These are phyloP conservation scores for Colletotrichum scovillei DNA, from an alignment of 2,329 filamentous ascomycete genomes.

Conservation along the genomic window DNA sequence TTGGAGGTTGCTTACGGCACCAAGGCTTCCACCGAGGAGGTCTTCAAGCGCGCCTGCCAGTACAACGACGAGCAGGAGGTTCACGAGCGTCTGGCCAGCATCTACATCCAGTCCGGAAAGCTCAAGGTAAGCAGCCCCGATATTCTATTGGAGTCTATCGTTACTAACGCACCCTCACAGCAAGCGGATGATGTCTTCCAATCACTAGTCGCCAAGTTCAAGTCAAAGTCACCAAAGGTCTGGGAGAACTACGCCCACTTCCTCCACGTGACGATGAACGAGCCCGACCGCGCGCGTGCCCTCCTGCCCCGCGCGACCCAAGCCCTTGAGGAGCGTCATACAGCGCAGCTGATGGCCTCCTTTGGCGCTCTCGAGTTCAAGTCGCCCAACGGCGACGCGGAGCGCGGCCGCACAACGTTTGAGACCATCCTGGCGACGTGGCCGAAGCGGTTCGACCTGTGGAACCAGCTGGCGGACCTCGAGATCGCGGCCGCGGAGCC, in stretches of 20 bases:
- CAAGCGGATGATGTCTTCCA: conserved; percentile 92
- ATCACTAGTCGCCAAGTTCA: conserved; percentile 87
- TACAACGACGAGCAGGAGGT: conserved; percentile 94
- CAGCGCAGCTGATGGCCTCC: conserved; percentile 78
- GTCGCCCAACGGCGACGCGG: conserved; percentile 82
- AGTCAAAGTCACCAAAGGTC: conserved; percentile 80
- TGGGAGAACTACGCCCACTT: conserved; percentile 98
- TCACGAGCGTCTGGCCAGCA: conserved; percentile 88
- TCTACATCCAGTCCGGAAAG: conserved; percentile 94
- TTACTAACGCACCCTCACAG: conserved; percentile 54
- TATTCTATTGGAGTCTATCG: background rate
- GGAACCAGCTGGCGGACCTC: conserved; percentile 91
- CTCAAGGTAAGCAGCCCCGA: conserved; percentile 71
- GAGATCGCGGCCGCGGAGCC: conserved; percentile 73
- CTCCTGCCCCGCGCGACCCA: conserved; percentile 88
- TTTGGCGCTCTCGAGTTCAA: conserved; percentile 95
- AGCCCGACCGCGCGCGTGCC: conserved; percentile 79
- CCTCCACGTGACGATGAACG: conserved; percentile 78
- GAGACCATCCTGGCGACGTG: conserved; percentile 86
- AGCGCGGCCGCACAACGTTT: conserved; percentile 94
- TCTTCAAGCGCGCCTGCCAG: conserved; percentile 92
- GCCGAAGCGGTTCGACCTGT: conserved; percentile 91
- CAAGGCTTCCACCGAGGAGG: conserved; percentile 83
- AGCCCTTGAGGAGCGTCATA: conserved; percentile 76
- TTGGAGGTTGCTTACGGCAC: conserved; percentile 91